These are phyloP conservation scores for Carex sylvatica DNA, from an alignment of 202 grass and related monocot species.

Conservation along the genomic window DNA sequence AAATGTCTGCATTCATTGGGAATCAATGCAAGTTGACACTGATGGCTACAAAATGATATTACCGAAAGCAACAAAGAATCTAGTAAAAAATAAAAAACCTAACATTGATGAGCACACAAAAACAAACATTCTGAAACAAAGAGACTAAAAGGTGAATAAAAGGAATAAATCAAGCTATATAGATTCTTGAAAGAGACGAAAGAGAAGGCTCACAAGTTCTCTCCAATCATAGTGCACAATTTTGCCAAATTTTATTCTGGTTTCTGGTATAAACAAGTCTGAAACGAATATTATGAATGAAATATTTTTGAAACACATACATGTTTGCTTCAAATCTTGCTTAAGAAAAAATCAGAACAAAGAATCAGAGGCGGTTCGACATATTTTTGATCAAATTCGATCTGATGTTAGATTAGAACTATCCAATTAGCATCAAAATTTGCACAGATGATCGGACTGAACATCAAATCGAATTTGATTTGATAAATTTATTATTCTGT, in stretches of 20 bases:
- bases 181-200: conserved; percentile 5
- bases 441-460: too few species aligned
- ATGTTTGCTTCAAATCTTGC: background rate
- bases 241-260: background rate
- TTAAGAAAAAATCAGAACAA: too few species aligned
- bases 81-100: background rate
- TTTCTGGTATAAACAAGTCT: background rate
- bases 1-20: background rate
- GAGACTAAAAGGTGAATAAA: too few species aligned
- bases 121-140: background rate
- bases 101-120: background rate
- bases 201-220: background rate
- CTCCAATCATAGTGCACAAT: background rate
- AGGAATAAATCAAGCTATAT: background rate
- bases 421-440: too few species aligned
- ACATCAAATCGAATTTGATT: too few species aligned
- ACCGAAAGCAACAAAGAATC: background rate
- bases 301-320: background rate
- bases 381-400: too few species aligned
- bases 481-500: too few species aligned
- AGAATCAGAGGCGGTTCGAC: too few species aligned
- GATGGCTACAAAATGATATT: background rate
- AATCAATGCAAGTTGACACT: background rate
- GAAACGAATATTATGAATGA: background rate
- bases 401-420: too few species aligned